These are phyloP conservation scores for Dactylis glomerata DNA, from an alignment of 176 grass and related monocot genomes.

Conservation along the genomic window DNA sequence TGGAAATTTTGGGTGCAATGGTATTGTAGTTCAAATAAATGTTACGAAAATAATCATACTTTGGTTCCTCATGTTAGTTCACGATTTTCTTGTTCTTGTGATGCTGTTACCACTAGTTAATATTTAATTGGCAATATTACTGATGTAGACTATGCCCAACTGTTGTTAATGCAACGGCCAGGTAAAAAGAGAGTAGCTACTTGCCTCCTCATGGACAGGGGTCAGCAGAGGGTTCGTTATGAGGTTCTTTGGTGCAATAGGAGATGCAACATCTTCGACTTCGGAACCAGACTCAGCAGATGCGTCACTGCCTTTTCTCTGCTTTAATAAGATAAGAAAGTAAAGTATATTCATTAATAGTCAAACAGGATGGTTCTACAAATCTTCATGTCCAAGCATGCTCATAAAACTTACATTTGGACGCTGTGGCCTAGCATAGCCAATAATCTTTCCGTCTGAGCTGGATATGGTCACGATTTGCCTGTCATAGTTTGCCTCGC, in stretches of 20 bases:
- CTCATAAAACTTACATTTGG: conserved; percentile 56
- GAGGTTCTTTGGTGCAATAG: conserved; percentile 47
- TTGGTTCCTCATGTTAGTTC: background rate
- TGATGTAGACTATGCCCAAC: background rate
- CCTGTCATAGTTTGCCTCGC: conserved; percentile 76
- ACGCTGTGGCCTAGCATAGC: conserved; percentile 61
- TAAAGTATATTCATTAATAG: conserved; percentile 29
- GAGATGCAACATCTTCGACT: conserved; percentile 64
- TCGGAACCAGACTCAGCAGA: conserved; percentile 95
- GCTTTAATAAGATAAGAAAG: conserved; percentile 33
- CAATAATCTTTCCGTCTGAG: conserved; percentile 70
- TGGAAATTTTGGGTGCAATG: background rate
- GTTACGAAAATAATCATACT: background rate
- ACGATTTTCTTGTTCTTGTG: background rate
- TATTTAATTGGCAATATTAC: background rate
- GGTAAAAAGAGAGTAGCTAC: conserved; percentile 4
- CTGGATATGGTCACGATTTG: conserved; percentile 95
- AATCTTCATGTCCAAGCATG: conserved; percentile 12
- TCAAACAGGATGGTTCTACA: conserved; percentile 13
- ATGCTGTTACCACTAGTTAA: background rate
- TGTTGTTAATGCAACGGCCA: background rate
- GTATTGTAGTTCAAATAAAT: background rate
- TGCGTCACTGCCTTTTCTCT: conserved; percentile 92
- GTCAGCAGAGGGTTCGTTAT: conserved; percentile 51
- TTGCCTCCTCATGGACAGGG: conserved; percentile 90